Conservation (phyloP, 2,329 filamentous ascomycete species). For the Phaeoacremonium minimum region DNA sequence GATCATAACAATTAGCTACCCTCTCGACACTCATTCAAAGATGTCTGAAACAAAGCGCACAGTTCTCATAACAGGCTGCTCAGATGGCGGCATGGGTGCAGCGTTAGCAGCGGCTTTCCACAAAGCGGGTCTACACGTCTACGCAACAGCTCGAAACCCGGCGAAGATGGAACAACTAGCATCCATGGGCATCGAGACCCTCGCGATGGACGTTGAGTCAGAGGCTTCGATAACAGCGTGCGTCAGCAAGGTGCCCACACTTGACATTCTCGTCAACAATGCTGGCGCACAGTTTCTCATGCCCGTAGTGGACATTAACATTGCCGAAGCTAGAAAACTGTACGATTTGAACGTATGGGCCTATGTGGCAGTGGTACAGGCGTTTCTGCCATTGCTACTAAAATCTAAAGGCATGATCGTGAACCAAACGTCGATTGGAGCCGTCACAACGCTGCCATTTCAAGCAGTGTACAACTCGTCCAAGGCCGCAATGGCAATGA, state of each 20-base stretch:
- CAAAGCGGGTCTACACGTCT: slow-evolving; percentile 29
- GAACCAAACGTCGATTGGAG: slow-evolving; percentile 2
- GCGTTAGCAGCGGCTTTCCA: slow-evolving; percentile 32
- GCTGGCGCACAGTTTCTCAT: slow-evolving; percentile 11
- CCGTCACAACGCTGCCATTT: neutral
- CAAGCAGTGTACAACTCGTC: slow-evolving; percentile 3
- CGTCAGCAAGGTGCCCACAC: slow-evolving; percentile 11
- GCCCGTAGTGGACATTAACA: slow-evolving; percentile 15
- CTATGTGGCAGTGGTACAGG: slow-evolving; percentile 13
- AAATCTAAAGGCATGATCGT: slow-evolving; percentile 9
- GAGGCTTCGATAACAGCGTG: slow-evolving; percentile 23
- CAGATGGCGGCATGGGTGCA: slow-evolving; percentile 31
- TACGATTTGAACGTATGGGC: slow-evolving; percentile 22
- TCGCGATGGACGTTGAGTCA: slow-evolving; percentile 35
- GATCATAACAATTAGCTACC: no score
- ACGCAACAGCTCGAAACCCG: slow-evolving; percentile 31
- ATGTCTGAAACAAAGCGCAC: slow-evolving; percentile 4
- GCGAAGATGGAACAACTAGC: slow-evolving; percentile 24
- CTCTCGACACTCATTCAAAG: no score
- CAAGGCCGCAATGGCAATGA: slow-evolving; percentile 3
- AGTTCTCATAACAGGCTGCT: slow-evolving; percentile 31
- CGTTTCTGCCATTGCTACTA: slow-evolving; percentile 16
- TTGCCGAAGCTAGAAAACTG: slow-evolving; percentile 6
- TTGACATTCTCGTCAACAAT: slow-evolving; percentile 6
- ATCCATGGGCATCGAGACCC: slow-evolving; percentile 26